Conservation (phyloP, 441 rosid genomes). For the Populus hybrid region DNA sequence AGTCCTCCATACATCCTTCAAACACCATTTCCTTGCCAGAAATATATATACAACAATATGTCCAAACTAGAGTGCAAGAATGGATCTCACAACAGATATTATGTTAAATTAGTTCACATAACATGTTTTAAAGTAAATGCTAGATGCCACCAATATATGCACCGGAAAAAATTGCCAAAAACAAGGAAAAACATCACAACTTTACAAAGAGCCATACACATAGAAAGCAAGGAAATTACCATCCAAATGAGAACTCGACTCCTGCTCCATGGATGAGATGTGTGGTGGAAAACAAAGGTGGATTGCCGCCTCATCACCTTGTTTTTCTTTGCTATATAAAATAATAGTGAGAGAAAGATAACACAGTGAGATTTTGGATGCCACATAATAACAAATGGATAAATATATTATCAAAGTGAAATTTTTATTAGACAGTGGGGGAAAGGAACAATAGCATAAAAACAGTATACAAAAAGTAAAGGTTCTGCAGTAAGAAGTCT, state of each 20-base stretch:
- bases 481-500: not conserved
- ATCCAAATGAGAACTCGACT: conserved; percentile 91
- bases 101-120: not conserved
- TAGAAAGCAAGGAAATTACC: conserved; percentile 41
- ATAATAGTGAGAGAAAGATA: conserved; percentile 13
- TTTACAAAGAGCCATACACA: not conserved
- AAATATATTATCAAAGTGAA: not conserved
- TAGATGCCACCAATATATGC: not conserved
- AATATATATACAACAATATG: too few relatives aligned
- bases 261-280: conserved; percentile 97
- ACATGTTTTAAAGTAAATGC: not conserved
- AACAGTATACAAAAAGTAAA: not conserved
- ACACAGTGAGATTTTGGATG: not conserved
- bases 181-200: not conserved
- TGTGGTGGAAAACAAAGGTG: conserved; percentile 86
- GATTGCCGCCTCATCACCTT: conserved; percentile 78
- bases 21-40: too few relatives aligned
- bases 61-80: too few relatives aligned
- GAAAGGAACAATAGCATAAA: too few relatives aligned
- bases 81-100: too few relatives aligned
- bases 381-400: not conserved
- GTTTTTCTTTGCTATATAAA: conserved; percentile 49
- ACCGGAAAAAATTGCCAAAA: too few relatives aligned
- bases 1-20: too few relatives aligned
- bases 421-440: too few relatives aligned